These are phyloP conservation scores for Hemisphaericaspora xylofermentans DNA, from an alignment of 1,139 yeast genomes.

Conservation along the genomic window DNA sequence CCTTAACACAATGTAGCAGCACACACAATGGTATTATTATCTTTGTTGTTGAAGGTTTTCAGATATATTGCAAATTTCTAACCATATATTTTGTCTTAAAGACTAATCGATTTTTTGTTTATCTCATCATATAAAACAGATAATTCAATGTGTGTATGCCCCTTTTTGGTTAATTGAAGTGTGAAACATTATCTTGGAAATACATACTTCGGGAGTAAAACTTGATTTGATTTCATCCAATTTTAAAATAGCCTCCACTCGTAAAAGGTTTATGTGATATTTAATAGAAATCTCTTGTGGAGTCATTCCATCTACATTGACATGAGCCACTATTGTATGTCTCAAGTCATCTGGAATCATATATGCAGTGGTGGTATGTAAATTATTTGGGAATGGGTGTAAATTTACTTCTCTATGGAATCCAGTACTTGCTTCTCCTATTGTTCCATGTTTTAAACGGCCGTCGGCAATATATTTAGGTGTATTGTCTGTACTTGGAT, in stretches of 20 bases:
- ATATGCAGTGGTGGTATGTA: slow-evolving; percentile 65
- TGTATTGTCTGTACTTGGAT: slow-evolving; percentile 67
- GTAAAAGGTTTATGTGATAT: slow-evolving; percentile 76
- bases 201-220: slow-evolving; percentile 63
- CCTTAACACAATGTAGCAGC: neutral
- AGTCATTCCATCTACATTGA: slow-evolving; percentile 50
- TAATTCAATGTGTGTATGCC: no score
- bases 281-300: slow-evolving; percentile 77
- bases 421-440: neutral
- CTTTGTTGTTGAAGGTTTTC: slow-evolving; percentile 10
- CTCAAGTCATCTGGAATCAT: slow-evolving; percentile 60
- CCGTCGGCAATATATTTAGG: slow-evolving; percentile 74
- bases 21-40: slow-evolving; percentile 11
- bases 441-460: neutral
- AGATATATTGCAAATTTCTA: slow-evolving; percentile 32
- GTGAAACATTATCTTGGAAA: slow-evolving; percentile 2
- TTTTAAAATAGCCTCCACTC: slow-evolving; percentile 82
- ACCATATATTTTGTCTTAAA: slow-evolving; percentile 70
- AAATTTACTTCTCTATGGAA: slow-evolving; percentile 32
- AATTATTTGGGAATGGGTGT: slow-evolving; percentile 81
- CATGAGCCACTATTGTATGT: slow-evolving; percentile 56
- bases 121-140: slow-evolving; percentile 23
- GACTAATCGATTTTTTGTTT: slow-evolving; percentile 64
- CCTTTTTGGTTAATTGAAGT: neutral
- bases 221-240: slow-evolving; percentile 63